Evolutionary conservation across 805 yeast species (phyloP).

Genomic region (Spathaspora hagerdaliae): DNA sequence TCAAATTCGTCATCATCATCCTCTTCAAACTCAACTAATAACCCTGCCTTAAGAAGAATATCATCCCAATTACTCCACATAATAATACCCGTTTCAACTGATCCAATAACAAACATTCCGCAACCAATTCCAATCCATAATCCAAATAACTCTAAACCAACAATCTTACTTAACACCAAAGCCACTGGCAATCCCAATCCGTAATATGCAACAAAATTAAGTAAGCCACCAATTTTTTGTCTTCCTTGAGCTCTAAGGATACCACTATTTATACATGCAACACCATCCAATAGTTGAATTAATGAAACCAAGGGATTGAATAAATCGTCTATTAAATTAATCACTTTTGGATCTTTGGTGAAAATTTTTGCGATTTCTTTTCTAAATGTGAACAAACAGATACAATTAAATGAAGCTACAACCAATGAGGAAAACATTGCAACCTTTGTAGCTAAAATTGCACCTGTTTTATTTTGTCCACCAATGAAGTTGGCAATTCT

Average conservation of each 20-base stretch:
- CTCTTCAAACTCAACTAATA: slow-evolving; percentile 10
- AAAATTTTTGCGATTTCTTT: slow-evolving; percentile 53
- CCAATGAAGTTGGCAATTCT: slow-evolving; percentile 45
- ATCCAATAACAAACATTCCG: slow-evolving; percentile 55
- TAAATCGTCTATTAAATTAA: slow-evolving; percentile 45
- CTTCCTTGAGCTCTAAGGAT: slow-evolving; percentile 72
- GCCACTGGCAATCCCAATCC: slow-evolving; percentile 68
- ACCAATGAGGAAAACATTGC: slow-evolving; percentile 28
- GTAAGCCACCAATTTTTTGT: slow-evolving; percentile 66
- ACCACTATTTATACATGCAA: slow-evolving; percentile 70
- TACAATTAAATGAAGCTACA: slow-evolving; percentile 36
- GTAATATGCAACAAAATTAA: slow-evolving; percentile 71
- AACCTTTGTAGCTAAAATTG: slow-evolving; percentile 29
- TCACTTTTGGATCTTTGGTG: slow-evolving; percentile 59
- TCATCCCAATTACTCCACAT: slow-evolving; percentile 50
- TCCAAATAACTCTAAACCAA: slow-evolving; percentile 51
- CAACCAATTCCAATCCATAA: slow-evolving; percentile 72
- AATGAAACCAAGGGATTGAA: slow-evolving; percentile 60
- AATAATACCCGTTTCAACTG: slow-evolving; percentile 45
- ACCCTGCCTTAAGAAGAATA: slow-evolving; percentile 34
- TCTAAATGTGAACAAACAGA: slow-evolving; percentile 44
- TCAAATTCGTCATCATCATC: slow-evolving; percentile 7
- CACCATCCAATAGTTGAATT: slow-evolving; percentile 65
- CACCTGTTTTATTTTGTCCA: slow-evolving; percentile 35
- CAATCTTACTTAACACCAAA: slow-evolving; percentile 45